Percentiles rank a stretch among this genome's conserved stretches.
These are phyloP conservation scores for Xylariaceae sp. DNA, from an alignment of 2,329 filamentous ascomycete genomes.

Conservation along the genomic window DNA sequence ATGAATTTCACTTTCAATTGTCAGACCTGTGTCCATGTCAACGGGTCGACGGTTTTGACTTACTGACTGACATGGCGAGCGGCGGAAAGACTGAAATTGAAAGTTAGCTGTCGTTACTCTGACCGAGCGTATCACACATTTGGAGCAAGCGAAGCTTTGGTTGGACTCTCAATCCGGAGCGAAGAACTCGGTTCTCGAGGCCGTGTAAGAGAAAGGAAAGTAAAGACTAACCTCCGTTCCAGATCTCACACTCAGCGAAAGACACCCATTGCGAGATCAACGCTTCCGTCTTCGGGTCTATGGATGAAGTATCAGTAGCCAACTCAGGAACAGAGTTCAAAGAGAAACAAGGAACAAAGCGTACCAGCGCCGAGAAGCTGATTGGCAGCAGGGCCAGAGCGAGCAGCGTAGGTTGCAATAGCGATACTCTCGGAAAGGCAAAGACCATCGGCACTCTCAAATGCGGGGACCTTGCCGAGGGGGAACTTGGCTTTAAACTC, in stretches of 20 bases:
- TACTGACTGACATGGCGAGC: constrained; percentile 8
- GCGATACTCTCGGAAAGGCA: constrained; percentile 42
- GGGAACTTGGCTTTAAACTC: constrained; percentile 49
- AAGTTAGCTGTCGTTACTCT: too few species aligned
- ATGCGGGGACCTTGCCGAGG: constrained; percentile 47
- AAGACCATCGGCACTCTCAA: constrained; percentile 46
- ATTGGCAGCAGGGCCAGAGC: constrained; percentile 38
- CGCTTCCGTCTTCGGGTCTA: constrained; percentile 37
- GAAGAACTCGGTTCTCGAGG: too few species aligned
- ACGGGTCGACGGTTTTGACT: constrained; percentile 1
- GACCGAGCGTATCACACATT: too few species aligned
- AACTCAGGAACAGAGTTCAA: constrained; percentile 14
- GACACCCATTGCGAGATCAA: constrained; percentile 43
- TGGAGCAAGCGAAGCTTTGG: too few species aligned
- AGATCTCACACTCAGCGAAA: constrained; percentile 36
- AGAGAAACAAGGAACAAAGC: background rate
- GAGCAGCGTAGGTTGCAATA: constrained; percentile 45
- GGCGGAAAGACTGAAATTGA: constrained; percentile 1
- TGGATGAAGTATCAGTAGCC: background rate
- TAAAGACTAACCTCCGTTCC: too few species aligned
- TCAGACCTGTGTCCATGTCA: background rate
- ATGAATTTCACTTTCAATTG: constrained; percentile 21
- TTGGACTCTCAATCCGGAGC: too few species aligned
- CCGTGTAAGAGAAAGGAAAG: too few species aligned
- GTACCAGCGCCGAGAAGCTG: constrained; percentile 40